Base-by-base conservation (phyloP, 1,284 basidiomycete species). In the Cryptococcus sp. region DNA sequence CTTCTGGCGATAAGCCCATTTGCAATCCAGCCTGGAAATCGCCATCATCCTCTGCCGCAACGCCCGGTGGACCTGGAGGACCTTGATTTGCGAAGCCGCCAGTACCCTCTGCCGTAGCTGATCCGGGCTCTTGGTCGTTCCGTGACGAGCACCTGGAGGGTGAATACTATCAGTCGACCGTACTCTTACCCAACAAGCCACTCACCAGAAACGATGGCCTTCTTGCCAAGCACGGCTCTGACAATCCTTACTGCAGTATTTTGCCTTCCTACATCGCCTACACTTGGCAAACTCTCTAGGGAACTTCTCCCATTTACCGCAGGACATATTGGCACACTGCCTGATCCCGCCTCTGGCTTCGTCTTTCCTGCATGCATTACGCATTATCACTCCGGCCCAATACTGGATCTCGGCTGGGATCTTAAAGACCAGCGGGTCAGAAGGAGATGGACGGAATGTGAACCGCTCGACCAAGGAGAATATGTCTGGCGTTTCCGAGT, bases 331-430 rank as follows among this genome's bases (percentile, higher is more conserved):
- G 5, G 96, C 96, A 82, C 95, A 99, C 77, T 98, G 96, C 59
- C 95, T 81, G 64, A 98, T 94, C 4, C 96, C 96, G 60, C 93
- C 93, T 47, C 89, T 81, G 50, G 83, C 86, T 62, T 97, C 94
- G 73, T 99, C 95, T 82, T 99, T 99, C 74, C 95, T 83, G 80
- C 95, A 99, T 7, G 96, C 95, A 75, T 99, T 99, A 53, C 96
- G 85, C 95, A 99, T 99, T 72, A 98, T 97, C 15, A 98, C 95
- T 3, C 94, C 93, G 0, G 95, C 95, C 96, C 95, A 99, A 74
- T 97, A 98, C 80, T 98, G 93, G 52, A 99, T 96, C 77, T 98
- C 94, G 22, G 84, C 83, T 0, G 93, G 92, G 5, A 98, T 82
- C 40, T 86, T 86, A 7, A 85, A 84, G 59, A 91, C 80, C 66